Conservation (phyloP, 1,284 basidiomycete species). For the Cutaneotrichosporon arboriforme region DNA sequence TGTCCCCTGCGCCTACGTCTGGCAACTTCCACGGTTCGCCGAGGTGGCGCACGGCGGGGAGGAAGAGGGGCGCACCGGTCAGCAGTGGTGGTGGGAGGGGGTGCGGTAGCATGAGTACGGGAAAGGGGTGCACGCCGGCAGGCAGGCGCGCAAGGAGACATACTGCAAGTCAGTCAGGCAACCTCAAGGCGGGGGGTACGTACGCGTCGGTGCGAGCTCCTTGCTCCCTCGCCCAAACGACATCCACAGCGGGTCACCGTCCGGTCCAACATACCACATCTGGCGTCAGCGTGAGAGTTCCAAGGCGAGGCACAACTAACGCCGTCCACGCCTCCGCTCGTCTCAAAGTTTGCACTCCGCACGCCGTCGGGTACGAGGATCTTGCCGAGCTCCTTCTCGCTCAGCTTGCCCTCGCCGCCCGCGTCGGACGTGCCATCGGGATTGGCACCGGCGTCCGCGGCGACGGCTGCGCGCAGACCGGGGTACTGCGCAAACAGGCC, state of each 20-base stretch:
- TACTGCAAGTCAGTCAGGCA: slow-evolving; percentile 34
- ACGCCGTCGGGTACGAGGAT: slow-evolving; percentile 43
- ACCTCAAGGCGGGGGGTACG: neutral
- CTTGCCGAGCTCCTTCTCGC: slow-evolving; percentile 37
- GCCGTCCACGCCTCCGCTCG: slow-evolving; percentile 40
- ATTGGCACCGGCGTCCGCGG: slow-evolving; percentile 1
- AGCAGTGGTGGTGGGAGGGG: slow-evolving; percentile 44
- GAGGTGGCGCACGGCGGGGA: slow-evolving; percentile 42
- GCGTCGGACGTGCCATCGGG: neutral
- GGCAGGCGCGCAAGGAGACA: slow-evolving; percentile 26
- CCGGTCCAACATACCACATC: slow-evolving; percentile 54
- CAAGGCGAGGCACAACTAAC: slow-evolving; percentile 20
- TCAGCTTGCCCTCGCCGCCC: slow-evolving; percentile 5
- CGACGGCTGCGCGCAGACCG: slow-evolving; percentile 8
- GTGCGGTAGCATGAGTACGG: slow-evolving; percentile 38
- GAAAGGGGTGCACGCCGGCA: slow-evolving; percentile 21
- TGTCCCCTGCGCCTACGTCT: slow-evolving; percentile 30
- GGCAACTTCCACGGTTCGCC: slow-evolving; percentile 35
- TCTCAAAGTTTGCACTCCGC: slow-evolving; percentile 34
- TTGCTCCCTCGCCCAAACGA: slow-evolving; percentile 56
- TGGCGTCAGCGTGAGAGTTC: slow-evolving; percentile 37
- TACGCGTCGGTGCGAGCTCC: slow-evolving; percentile 64
- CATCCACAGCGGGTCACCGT: slow-evolving; percentile 78
- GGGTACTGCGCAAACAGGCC: slow-evolving; percentile 37
- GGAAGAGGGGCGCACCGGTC: slow-evolving; percentile 52